These are phyloP conservation scores for Boletus coccyginus DNA, from an alignment of 768 basidiomycete species.

Conservation along the genomic window DNA sequence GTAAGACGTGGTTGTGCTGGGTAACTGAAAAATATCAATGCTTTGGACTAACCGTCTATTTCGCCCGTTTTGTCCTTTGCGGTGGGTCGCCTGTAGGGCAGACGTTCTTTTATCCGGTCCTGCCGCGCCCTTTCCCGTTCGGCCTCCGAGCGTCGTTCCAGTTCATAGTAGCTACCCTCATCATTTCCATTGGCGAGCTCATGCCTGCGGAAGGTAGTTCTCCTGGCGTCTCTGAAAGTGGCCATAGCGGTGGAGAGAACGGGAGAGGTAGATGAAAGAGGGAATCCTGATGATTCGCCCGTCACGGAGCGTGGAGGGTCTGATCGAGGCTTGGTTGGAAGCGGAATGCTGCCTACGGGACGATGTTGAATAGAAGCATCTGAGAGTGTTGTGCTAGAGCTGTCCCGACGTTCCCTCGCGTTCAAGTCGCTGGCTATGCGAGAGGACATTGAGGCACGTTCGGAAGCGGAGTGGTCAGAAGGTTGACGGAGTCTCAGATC, in stretches of 20 bases:
- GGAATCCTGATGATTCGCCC: conserved; percentile 16
- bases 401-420: conserved; percentile 44
- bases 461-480: conserved; percentile 53
- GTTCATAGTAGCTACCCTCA: conserved; percentile 55
- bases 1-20: background rate
- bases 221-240: conserved; percentile 62
- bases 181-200: conserved; percentile 50
- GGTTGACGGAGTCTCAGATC: conserved; percentile 54
- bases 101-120: conserved; percentile 65
- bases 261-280: conserved; percentile 39
- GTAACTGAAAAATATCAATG: background rate
- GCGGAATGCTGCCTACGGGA: conserved; percentile 26
- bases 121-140: conserved; percentile 67
- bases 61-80: conserved; percentile 68
- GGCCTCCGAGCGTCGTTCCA: conserved; percentile 56
- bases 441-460: conserved; percentile 47
- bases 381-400: conserved; percentile 46
- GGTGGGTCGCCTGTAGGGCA: conserved; percentile 52
- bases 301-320: conserved; percentile 17
- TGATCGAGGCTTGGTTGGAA: conserved; percentile 12
- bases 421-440: conserved; percentile 28
- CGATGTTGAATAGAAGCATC: conserved; percentile 39
- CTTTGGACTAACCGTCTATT: conserved; percentile 69
- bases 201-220: conserved; percentile 49
- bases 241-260: conserved; percentile 57